Evolutionary conservation across 176 grass and related monocot genomes (phyloP).

Genomic region (Oryza longistaminata): DNA sequence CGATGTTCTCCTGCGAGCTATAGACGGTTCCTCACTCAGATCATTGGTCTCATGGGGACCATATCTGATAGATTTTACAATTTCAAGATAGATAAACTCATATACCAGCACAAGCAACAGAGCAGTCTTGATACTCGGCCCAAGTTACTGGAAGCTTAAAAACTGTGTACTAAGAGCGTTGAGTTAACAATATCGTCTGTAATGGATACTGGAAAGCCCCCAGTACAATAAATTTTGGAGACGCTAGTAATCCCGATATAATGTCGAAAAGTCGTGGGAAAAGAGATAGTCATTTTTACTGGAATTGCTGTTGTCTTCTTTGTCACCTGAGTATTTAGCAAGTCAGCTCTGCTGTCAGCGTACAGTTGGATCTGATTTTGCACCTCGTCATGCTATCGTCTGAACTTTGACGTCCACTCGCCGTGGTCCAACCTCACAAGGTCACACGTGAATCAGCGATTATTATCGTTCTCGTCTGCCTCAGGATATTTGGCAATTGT

Average conservation of each 20-base stretch:
- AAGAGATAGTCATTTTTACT: neutral
- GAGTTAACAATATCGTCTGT: neutral
- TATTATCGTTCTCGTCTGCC: neutral
- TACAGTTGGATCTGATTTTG: too few species aligned
- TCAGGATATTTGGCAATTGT: neutral
- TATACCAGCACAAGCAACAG: constrained; percentile 34
- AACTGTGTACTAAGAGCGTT: neutral
- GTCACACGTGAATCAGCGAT: neutral
- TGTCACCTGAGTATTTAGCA: neutral
- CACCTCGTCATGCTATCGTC: too few species aligned
- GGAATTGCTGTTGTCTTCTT: neutral
- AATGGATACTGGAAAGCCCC: constrained; percentile 27
- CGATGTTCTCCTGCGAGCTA: constrained; percentile 33
- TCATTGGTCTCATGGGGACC: constrained; percentile 15
- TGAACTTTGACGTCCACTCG: neutral
- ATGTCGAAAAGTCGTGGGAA: neutral
- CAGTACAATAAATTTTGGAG: constrained; percentile 64
- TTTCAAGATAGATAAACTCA: constrained; percentile 19
- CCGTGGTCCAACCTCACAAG: neutral
- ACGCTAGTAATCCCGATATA: constrained; percentile 8
- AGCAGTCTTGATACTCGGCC: neutral
- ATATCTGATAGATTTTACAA: constrained; percentile 35
- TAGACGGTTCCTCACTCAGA: constrained; percentile 14
- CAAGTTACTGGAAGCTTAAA: neutral
- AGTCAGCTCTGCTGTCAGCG: too few species aligned